A percentile compares a stretch with the other conserved stretches of the same genome.
Evolutionary conservation across 1,284 basidiomycete species (phyloP).

Genomic region (Cryptococcus sp.): DNA sequence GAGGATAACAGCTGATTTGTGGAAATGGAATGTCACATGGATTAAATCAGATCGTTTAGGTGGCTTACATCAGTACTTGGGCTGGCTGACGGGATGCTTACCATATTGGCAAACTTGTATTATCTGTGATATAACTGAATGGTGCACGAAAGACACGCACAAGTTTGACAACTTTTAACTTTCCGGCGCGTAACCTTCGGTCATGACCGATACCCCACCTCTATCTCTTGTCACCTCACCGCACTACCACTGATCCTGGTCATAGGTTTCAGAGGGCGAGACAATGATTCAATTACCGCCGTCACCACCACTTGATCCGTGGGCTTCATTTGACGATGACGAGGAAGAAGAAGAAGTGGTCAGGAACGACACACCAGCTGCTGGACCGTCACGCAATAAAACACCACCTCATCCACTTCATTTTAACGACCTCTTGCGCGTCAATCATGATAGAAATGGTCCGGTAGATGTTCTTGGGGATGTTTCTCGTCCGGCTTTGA

Average conservation of each 20-base stretch:
- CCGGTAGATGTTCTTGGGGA: conserved; percentile 8
- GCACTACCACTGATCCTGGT: too few species aligned
- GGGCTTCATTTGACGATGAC: neutral
- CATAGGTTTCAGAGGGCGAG: neutral
- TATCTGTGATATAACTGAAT: too few species aligned
- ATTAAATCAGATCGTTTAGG: conserved; percentile 28
- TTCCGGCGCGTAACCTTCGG: neutral
- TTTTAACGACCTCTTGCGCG: neutral
- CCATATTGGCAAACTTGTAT: too few species aligned
- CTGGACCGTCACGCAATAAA: neutral
- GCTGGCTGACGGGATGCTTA: too few species aligned
- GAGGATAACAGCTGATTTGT: conserved; percentile 32
- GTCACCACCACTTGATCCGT: neutral
- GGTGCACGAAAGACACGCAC: neutral
- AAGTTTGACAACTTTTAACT: conserved; percentile 11
- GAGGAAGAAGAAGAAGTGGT: neutral
- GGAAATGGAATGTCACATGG: conserved; percentile 41
- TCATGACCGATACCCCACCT: neutral
- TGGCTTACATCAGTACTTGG: conserved; percentile 18
- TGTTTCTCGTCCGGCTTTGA: conserved; percentile 32
- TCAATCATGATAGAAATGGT: neutral
- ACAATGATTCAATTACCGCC: neutral
- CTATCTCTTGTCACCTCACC: neutral
- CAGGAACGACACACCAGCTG: neutral
- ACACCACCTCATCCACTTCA: conserved; percentile 3